A percentile compares a stretch with the other conserved stretches of the same genome.
Evolutionary conservation across 2,329 filamentous ascomycete genomes (phyloP).

Genomic region (Ceratocystis lukuohia): DNA sequence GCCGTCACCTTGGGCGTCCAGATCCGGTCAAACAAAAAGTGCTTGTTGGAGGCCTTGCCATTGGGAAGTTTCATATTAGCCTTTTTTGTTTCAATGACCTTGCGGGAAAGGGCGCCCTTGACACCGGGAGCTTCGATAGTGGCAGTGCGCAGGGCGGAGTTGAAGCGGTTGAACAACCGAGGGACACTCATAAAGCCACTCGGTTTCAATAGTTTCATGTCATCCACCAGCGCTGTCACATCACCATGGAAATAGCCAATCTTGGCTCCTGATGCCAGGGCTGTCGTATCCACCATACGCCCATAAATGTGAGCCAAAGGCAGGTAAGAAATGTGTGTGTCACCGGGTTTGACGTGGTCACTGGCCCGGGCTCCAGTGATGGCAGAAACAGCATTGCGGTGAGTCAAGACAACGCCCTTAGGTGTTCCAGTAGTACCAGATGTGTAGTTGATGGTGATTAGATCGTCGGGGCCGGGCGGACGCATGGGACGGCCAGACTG

Average conservation of each 20-base stretch:
- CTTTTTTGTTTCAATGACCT: constrained; percentile 67
- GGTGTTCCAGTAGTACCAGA: constrained; percentile 72
- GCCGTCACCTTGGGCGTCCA: constrained; percentile 79
- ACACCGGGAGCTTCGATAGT: constrained; percentile 70
- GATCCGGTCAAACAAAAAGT: constrained; percentile 69
- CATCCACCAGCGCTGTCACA: constrained; percentile 72
- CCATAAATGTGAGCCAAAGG: constrained; percentile 92
- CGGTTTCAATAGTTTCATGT: constrained; percentile 75
- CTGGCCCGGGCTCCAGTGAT: constrained; percentile 47
- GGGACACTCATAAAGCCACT: constrained; percentile 80
- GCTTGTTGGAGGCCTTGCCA: constrained; percentile 63
- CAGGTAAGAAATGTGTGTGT: constrained; percentile 71
- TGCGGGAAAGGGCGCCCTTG: constrained; percentile 66
- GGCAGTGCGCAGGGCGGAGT: constrained; percentile 62
- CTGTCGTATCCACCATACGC: constrained; percentile 65
- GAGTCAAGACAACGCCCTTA: constrained; percentile 73
- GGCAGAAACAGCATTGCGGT: constrained; percentile 65
- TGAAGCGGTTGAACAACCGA: constrained; percentile 82
- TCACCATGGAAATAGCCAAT: constrained; percentile 95
- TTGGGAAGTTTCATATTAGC: constrained; percentile 59
- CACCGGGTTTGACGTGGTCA: constrained; percentile 36
- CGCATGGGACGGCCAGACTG: constrained; percentile 56
- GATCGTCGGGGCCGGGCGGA: constrained; percentile 59
- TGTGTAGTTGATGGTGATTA: constrained; percentile 83
- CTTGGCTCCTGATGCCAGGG: constrained; percentile 55